Conservation (phyloP, 805 yeast genomes). For the Nakazawaea wickerhamii region DNA sequence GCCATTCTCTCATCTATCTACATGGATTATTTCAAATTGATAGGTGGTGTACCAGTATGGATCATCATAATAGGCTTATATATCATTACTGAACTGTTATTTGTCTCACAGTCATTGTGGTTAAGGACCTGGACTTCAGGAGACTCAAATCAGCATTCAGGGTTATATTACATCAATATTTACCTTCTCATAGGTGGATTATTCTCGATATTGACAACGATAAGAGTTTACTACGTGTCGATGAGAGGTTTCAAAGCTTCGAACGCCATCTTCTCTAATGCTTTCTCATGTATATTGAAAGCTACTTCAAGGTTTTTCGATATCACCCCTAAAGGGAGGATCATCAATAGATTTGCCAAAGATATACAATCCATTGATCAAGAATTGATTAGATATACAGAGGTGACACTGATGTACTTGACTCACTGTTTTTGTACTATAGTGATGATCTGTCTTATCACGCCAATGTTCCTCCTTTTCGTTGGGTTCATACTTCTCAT, state of each 20-base stretch:
- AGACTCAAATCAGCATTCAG: slow-evolving; percentile 31
- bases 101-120: slow-evolving; percentile 84
- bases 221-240: slow-evolving; percentile 53
- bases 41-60: slow-evolving; percentile 65
- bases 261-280: slow-evolving; percentile 53
- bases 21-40: slow-evolving; percentile 52
- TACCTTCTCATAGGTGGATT: slow-evolving; percentile 59
- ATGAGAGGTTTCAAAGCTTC: slow-evolving; percentile 67
- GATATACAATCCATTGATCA: slow-evolving; percentile 79
- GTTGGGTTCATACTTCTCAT: slow-evolving; percentile 52
- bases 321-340: slow-evolving; percentile 81
- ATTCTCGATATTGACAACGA: slow-evolving; percentile 45
- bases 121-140: slow-evolving; percentile 72
- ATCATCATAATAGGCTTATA: slow-evolving; percentile 41
- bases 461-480: slow-evolving; percentile 71
- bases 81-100: slow-evolving; percentile 49
- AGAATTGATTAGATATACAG: slow-evolving; percentile 53
- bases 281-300: slow-evolving; percentile 52
- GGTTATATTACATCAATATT: slow-evolving; percentile 53
- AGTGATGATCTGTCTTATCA: slow-evolving; percentile 63
- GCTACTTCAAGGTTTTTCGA: slow-evolving; percentile 89
- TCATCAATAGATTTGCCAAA: slow-evolving; percentile 73
- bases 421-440: slow-evolving; percentile 58
- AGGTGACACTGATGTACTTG: slow-evolving; percentile 50
- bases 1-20: slow-evolving; percentile 77